Percentiles rank a stretch among this genome's conserved stretches.
phyloP scores from a whole-genome alignment of 2,329 filamentous ascomycete genomes.

The Hypoxylon sp. region DNA sequence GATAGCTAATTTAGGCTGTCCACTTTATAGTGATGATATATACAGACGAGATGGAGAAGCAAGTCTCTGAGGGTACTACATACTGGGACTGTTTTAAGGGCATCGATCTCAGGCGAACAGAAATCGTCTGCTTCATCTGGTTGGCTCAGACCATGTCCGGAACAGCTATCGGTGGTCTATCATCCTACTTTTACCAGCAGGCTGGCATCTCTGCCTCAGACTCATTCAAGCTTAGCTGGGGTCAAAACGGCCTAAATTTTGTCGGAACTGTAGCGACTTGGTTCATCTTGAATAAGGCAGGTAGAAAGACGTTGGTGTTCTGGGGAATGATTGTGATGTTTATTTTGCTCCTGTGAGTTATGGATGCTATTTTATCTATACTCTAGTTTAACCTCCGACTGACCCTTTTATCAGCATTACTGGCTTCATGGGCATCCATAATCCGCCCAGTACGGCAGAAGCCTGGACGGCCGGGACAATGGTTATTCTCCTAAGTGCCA shows the following conservation, averaged over 20 bases:
- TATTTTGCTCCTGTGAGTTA: constrained; percentile 57
- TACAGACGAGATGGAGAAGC: constrained; percentile 60
- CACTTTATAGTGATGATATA: constrained; percentile 59
- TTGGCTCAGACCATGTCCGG: constrained; percentile 54
- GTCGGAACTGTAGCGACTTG: constrained; percentile 61
- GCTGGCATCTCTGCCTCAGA: constrained; percentile 55
- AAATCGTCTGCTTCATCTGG: constrained; percentile 57
- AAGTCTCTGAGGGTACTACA: constrained; percentile 53
- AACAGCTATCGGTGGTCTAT: constrained; percentile 54
- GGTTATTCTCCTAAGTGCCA: constrained; percentile 60
- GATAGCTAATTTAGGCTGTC: background rate
- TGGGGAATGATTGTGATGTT: constrained; percentile 59
- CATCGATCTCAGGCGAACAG: constrained; percentile 57
- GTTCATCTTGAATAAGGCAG: constrained; percentile 58
- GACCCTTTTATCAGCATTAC: constrained; percentile 46
- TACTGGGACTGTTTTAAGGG: constrained; percentile 62
- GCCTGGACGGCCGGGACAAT: constrained; percentile 61
- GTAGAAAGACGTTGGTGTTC: constrained; percentile 60
- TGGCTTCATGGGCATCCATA: constrained; percentile 53
- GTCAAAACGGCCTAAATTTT: constrained; percentile 58
- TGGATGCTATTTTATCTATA: constrained; percentile 37
- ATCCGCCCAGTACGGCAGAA: constrained; percentile 59
- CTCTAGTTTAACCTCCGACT: background rate
- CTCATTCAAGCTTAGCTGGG: constrained; percentile 56
- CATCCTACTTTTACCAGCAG: constrained; percentile 57